A percentile compares a stretch with the other conserved stretches of the same genome.
Evolutionary conservation across 768 basidiomycete species (phyloP).

Genomic region (Psilocybe tampanensis): DNA sequence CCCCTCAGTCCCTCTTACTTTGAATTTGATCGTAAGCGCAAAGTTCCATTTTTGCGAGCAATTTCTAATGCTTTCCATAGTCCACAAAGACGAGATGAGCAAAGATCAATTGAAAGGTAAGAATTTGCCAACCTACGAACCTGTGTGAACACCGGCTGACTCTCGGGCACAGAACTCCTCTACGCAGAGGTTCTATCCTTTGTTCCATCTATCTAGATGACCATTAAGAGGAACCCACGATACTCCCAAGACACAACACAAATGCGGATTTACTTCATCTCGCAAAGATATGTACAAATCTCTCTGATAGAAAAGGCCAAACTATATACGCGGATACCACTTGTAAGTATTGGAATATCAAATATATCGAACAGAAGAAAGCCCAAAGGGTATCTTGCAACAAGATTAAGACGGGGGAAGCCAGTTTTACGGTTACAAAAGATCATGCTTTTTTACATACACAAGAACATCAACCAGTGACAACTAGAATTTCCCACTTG

Average conservation of each 20-base stretch:
- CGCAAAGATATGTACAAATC: constrained; percentile 1
- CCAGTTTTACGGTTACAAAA: not conserved
- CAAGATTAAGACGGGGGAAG: not conserved
- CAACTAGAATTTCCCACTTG: constrained; percentile 46
- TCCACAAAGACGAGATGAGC: constrained; percentile 74
- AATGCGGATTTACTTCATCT: not conserved
- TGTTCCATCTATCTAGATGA: constrained; percentile 56
- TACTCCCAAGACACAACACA: not conserved
- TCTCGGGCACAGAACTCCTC: constrained; percentile 52
- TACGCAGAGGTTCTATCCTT: constrained; percentile 86
- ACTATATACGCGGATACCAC: not conserved
- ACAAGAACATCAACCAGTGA: constrained; percentile 1
- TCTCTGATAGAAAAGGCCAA: not conserved
- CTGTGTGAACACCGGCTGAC: not conserved
- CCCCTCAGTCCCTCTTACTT: constrained; percentile 87
- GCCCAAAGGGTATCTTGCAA: not conserved
- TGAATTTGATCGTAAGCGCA: constrained; percentile 79
- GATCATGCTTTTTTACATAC: not conserved
- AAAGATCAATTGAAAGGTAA: constrained; percentile 73
- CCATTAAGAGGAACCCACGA: not conserved
- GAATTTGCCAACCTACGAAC: not conserved
- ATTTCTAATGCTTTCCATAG: constrained; percentile 30
- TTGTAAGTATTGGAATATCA: not conserved
- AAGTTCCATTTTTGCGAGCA: not conserved
- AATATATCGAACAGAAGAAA: constrained; percentile 9